These are phyloP conservation scores for Haberlea rhodopensis DNA, from an alignment of 257 asterid species.

Conservation along the genomic window DNA sequence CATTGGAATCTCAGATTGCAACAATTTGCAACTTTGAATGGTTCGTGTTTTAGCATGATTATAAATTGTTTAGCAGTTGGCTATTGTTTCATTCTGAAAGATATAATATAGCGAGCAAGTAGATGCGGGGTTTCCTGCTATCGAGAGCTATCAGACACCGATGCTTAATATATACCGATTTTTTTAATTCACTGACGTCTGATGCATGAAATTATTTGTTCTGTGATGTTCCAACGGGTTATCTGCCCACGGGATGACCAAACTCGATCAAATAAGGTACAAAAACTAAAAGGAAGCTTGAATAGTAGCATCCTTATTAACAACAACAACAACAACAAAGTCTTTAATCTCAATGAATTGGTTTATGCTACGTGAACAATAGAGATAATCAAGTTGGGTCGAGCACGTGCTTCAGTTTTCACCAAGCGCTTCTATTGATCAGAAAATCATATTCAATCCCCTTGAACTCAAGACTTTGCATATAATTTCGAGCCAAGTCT, in stretches of 20 bases:
- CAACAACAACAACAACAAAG: too few species aligned
- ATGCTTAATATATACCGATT: neutral
- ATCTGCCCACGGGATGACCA: slow-evolving; percentile 4
- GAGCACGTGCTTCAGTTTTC: too few species aligned
- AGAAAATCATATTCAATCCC: too few species aligned
- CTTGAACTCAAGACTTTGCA: too few species aligned
- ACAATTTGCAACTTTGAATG: slow-evolving; percentile 9
- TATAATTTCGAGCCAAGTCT: too few species aligned
- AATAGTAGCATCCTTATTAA: too few species aligned
- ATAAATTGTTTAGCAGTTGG: slow-evolving; percentile 2
- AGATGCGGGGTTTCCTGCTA: neutral
- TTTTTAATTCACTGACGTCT: slow-evolving; percentile 17
- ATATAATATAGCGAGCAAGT: neutral
- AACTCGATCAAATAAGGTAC: slow-evolving; percentile 9
- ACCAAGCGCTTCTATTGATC: too few species aligned
- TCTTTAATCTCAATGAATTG: too few species aligned
- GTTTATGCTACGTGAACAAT: too few species aligned
- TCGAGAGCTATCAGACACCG: neutral
- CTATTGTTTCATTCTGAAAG: slow-evolving; percentile 15
- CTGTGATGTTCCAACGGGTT: slow-evolving; percentile 7
- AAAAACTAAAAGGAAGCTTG: slow-evolving; percentile 6
- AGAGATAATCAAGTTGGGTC: too few species aligned
- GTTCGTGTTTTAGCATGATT: neutral
- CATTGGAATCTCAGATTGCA: slow-evolving; percentile 10
- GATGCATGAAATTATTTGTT: neutral